Evolutionary conservation across 768 basidiomycete species (phyloP), one percentile per base, ranked within the genome.

Genomic region (Ephemerocybe angulata): DNA sequence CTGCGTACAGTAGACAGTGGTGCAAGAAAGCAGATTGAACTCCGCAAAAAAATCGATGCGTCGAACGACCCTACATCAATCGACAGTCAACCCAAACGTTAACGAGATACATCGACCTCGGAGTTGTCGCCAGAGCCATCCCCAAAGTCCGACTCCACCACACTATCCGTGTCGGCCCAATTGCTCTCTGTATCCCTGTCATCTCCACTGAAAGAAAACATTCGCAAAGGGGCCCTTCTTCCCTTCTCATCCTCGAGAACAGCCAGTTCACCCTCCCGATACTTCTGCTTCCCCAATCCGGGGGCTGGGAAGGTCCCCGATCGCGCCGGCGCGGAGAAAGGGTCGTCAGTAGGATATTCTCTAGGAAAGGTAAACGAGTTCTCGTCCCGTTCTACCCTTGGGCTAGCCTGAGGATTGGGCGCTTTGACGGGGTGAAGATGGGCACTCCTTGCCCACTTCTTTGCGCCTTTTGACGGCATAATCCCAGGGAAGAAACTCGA

Each of bases 371-470:
- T n/a, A 8, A 25, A 52, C 21, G 19, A 13, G 13, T 46, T 40
- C 24, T 54, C 35, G 24, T 35, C 15, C 3, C 47, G 7, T 30
- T 25, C 44, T 15, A 37, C 47, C 15, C 13, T 41, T 21, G 17
- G n/a, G 17, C 25, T 31, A 17, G n/a, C 8, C 10, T 54, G 53
- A 10, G 33, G 46, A 27, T 6, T 29, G 12, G 55, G 49, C n/a
- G 17, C 30, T 28, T 56, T 56, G 40, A 43, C 48, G n/a, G 49
- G 55, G 31, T 89, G 87, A 43, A 88, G 60, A 71, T 89, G 87
- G 3, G 87, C 83, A 0, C 74, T 85, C 33, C 83, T 72, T 21
- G 86, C 86, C 79, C 83, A 85, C 33, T 76, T 76, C 57, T 77
- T 80, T 17, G 79, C 77, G 52, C 79, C 78, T 49, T 69, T 72